phyloP scores from a whole-genome alignment of 2,329 filamentous ascomycete species.

The Colletotrichum sublineola region DNA sequence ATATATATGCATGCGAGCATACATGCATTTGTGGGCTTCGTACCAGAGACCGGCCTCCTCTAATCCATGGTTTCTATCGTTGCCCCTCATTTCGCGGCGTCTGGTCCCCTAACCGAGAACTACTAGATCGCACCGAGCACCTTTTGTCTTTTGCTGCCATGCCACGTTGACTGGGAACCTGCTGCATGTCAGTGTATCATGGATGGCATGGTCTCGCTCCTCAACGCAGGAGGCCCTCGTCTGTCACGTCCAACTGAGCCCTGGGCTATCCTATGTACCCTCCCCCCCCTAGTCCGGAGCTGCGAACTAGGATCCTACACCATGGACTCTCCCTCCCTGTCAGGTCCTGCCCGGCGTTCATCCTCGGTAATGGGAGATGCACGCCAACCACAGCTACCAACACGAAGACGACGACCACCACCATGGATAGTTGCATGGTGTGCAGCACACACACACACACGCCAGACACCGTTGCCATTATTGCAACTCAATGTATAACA shows the following conservation, averaged over 20 bases:
- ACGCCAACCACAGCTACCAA: not conserved
- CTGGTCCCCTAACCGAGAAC: slow-evolving; percentile 26
- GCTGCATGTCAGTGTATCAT: slow-evolving; percentile 38
- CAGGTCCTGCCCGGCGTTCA: not conserved
- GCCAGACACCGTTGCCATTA: slow-evolving; percentile 18
- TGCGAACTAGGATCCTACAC: slow-evolving; percentile 10
- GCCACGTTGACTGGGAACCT: slow-evolving; percentile 29
- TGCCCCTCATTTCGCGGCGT: not conserved
- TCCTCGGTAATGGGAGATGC: slow-evolving; percentile 10
- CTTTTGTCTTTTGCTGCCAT: slow-evolving; percentile 30
- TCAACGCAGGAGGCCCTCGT: slow-evolving; percentile 17
- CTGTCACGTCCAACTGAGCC: slow-evolving; percentile 17
- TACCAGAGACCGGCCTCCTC: slow-evolving; percentile 20
- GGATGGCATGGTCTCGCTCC: slow-evolving; percentile 7
- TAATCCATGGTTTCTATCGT: not conserved
- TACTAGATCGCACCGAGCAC: slow-evolving; percentile 14
- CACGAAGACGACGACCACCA: slow-evolving; percentile 11
- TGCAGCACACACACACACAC: not conserved
- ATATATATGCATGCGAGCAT: slow-evolving; percentile 12
- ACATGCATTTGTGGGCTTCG: slow-evolving; percentile 7
- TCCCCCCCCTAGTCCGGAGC: not conserved
- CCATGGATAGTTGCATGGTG: slow-evolving; percentile 18
- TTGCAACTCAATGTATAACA: slow-evolving; percentile 16
- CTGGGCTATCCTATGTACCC: not conserved
- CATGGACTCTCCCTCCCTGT: slow-evolving; percentile 21